Evolutionary conservation across 148 eudicot genomes (phyloP).

Genomic region (Fagopyrum tataricum): DNA sequence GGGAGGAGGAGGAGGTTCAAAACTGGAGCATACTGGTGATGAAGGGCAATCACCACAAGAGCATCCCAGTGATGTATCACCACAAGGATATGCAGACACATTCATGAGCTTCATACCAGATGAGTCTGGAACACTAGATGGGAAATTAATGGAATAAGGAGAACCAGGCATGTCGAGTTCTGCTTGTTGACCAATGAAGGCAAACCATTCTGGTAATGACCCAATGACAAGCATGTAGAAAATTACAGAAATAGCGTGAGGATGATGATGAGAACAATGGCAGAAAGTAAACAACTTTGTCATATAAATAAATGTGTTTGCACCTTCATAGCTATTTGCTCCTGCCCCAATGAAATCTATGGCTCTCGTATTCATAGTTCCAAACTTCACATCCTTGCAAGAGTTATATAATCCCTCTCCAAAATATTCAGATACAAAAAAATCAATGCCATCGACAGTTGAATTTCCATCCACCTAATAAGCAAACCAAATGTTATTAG

Average conservation of each 20-base stretch:
- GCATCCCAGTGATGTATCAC: constrained; percentile 66
- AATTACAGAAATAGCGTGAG: background rate
- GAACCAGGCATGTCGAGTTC: constrained; percentile 63
- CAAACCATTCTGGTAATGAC: constrained; percentile 53
- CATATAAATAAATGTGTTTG: constrained; percentile 10
- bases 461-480: constrained; percentile 40
- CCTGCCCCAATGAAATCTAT: constrained; percentile 68
- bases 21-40: constrained; percentile 45
- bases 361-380: constrained; percentile 69
- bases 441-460: constrained; percentile 62
- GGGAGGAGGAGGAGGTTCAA: constrained; percentile 57
- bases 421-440: constrained; percentile 44
- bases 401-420: constrained; percentile 56
- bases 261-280: background rate
- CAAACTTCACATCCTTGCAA: constrained; percentile 69
- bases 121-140: constrained; percentile 35
- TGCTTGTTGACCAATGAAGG: constrained; percentile 54
- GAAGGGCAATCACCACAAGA: constrained; percentile 82
- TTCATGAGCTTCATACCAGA: constrained; percentile 57
- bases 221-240: background rate
- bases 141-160: constrained; percentile 61
- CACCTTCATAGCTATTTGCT: constrained; percentile 51
- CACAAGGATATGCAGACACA: constrained; percentile 55
- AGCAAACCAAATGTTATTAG: constrained; percentile 2
- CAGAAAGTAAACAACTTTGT: background rate